These are phyloP conservation scores for Cutaneotrichosporon sp. DNA, from an alignment of 1,284 basidiomycete genomes.

Conservation along the genomic window DNA sequence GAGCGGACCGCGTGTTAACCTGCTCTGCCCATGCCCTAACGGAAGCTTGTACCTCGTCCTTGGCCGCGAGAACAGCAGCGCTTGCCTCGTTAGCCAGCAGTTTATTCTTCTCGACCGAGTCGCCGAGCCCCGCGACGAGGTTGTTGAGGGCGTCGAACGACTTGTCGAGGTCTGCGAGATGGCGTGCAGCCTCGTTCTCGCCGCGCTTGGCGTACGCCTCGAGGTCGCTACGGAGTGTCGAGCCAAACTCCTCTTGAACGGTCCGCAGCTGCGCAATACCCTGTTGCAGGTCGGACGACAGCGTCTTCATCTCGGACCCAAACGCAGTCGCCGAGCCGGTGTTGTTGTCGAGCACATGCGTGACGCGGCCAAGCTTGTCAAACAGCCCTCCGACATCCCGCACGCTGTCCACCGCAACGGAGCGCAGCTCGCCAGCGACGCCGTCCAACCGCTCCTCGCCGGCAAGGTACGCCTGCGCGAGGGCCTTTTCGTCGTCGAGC, in stretches of 20 bases:
- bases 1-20: conserved; percentile 26
- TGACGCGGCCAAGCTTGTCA: conserved; percentile 77
- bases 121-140: conserved; percentile 58
- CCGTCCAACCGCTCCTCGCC: conserved; percentile 67
- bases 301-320: conserved; percentile 56
- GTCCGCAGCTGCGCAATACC: conserved; percentile 53
- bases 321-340: conserved; percentile 60
- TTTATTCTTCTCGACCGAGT: conserved; percentile 55
- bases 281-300: conserved; percentile 61
- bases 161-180: conserved; percentile 32
- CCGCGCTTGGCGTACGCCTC: conserved; percentile 59
- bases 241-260: conserved; percentile 44
- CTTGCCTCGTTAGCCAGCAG: conserved; percentile 52
- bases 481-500: conserved; percentile 68
- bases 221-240: conserved; percentile 56
- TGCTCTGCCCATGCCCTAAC: conserved; percentile 32
- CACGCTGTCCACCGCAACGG: conserved; percentile 62
- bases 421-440: conserved; percentile 65
- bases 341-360: conserved; percentile 62
- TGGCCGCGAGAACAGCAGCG: conserved; percentile 26
- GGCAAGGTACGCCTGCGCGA: conserved; percentile 68
- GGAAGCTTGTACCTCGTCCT: conserved; percentile 40
- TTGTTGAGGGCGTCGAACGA: conserved; percentile 58
- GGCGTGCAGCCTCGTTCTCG: conserved; percentile 32
- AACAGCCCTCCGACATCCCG: conserved; percentile 69